Evolutionary conservation across 805 yeast genomes (phyloP).

Genomic region (Ogataea sp.): DNA sequence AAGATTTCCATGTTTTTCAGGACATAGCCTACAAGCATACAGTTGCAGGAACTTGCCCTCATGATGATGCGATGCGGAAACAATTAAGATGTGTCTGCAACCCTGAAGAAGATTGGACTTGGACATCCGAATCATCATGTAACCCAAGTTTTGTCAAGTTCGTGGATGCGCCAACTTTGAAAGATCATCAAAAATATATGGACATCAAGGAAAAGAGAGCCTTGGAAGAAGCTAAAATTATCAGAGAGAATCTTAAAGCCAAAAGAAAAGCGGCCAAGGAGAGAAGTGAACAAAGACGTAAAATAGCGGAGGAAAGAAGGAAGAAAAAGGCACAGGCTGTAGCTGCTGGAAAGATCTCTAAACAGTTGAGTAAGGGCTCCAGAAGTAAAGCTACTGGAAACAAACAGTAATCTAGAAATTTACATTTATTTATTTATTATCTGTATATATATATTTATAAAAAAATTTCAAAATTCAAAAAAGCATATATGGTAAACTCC

Average conservation of each 20-base stretch:
- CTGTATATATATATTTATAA: no score
- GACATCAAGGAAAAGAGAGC: slow-evolving; percentile 6
- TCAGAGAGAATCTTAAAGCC: slow-evolving; percentile 7
- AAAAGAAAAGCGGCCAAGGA: slow-evolving; percentile 10
- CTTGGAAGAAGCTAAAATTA: slow-evolving; percentile 4
- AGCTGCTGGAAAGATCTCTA: background rate
- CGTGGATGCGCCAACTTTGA: slow-evolving; percentile 11
- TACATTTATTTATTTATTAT: no score
- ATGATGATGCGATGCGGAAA: slow-evolving; percentile 46
- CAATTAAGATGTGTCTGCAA: slow-evolving; percentile 65
- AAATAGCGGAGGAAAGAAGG: slow-evolving; percentile 15
- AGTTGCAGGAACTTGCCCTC: slow-evolving; percentile 76
- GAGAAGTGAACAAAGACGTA: slow-evolving; percentile 14
- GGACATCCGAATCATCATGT: slow-evolving; percentile 28
- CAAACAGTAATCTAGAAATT: no score
- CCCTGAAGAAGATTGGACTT: slow-evolving; percentile 61
- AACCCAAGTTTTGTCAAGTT: slow-evolving; percentile 18
- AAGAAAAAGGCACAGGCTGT: slow-evolving; percentile 10
- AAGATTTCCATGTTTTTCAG: slow-evolving; percentile 65
- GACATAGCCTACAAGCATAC: slow-evolving; percentile 79
- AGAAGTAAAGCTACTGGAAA: background rate
- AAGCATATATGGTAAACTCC: no score
- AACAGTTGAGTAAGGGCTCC: background rate
- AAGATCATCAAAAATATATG: slow-evolving; percentile 16
- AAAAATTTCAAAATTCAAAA: no score